phyloP scores from a whole-genome alignment of 208 protist species.

The Trypanosoma boissoni region DNA sequence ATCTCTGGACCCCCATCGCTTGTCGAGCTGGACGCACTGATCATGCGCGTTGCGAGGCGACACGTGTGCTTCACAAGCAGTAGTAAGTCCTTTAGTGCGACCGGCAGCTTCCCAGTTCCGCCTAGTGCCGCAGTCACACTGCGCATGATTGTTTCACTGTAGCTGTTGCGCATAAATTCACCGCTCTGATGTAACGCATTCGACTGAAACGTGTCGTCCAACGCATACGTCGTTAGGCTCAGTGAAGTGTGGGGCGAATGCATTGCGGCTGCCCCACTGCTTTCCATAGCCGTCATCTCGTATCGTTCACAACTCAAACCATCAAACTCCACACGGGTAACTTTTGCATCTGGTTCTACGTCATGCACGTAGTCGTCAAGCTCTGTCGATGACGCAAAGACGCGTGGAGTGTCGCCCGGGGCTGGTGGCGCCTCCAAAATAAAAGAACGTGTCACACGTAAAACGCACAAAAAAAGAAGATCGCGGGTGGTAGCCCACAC shows the following conservation, averaged over 20 bases:
- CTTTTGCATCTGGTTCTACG: slow-evolving; percentile 56
- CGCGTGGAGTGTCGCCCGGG: not conserved
- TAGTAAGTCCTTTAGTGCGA: slow-evolving; percentile 54
- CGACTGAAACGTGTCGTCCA: not conserved
- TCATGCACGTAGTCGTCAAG: slow-evolving; percentile 62
- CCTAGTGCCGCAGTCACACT: slow-evolving; percentile 24
- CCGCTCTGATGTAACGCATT: not conserved
- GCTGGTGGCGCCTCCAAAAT: slow-evolving; percentile 18
- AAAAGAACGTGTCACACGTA: slow-evolving; percentile 36
- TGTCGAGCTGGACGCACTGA: slow-evolving; percentile 37
- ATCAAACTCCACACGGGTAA: slow-evolving; percentile 31
- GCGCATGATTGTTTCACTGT: slow-evolving; percentile 35
- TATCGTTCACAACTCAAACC: not conserved
- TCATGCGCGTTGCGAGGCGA: slow-evolving; percentile 37
- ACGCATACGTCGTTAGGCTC: not conserved
- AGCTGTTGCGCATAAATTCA: slow-evolving; percentile 24
- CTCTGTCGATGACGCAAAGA: slow-evolving; percentile 51
- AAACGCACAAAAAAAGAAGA: slow-evolving; percentile 26
- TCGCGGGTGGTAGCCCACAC: slow-evolving; percentile 30
- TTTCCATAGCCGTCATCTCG: not conserved
- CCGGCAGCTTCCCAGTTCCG: slow-evolving; percentile 32
- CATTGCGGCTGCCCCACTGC: not conserved
- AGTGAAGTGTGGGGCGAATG: too few species aligned
- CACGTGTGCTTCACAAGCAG: slow-evolving; percentile 53
- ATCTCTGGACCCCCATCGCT: slow-evolving; percentile 39